Evolutionary conservation across 306 rosid genomes (phyloP), one percentile per base, ranked within the genome.

Genomic region (Fagus sylvatica): DNA sequence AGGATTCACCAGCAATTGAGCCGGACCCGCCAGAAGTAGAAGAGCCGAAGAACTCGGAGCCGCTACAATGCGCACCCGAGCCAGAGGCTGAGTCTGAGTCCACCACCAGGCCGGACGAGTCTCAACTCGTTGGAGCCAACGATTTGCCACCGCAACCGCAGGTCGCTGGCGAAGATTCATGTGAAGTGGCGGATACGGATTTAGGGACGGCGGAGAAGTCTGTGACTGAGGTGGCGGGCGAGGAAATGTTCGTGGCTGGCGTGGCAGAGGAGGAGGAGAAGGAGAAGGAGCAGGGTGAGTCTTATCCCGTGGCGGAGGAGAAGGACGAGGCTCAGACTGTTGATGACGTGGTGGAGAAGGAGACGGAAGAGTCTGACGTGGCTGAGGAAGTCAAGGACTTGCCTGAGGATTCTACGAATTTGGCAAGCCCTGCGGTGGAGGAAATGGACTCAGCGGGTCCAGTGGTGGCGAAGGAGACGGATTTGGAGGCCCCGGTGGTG

Each of bases 21-120:
- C 68, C 76, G 33, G 81, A 81, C 34, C 28, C 80, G 4, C 70
- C 28, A 1, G 82, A 36, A 22, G 82, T 1, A 46, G 51, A 46
- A 66, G 74, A 59, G 41, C 64, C 40, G n/a, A 3, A 71, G 36
- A 51, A 71, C 65, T 54, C 51, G 13, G 77, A 78, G n/a, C 71
- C 48, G n/a, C 71, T 40, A 51, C 84, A 85, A 82, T 85, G 89
- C 76, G 53, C 68, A 34, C 16, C 73, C 49, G 69, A 75, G 75
- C 48, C 69, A 61, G 41, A 60, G 5, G 19, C 67, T 62, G 34
- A 53, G 22, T 36, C 48, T 42, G 48, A 42, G 48, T 46, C 51
- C 28, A 22, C 28, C 28, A 22, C 28, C 28, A 0, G 28, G 28
- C 28, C 28, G 28, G 28, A 22, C 51, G 51, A 46, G 51, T 46